A percentile compares a stretch with the other conserved stretches of the same genome.
Conservation (phyloP, 805 yeast genomes). For the Myxozyma sirexii region DNA sequence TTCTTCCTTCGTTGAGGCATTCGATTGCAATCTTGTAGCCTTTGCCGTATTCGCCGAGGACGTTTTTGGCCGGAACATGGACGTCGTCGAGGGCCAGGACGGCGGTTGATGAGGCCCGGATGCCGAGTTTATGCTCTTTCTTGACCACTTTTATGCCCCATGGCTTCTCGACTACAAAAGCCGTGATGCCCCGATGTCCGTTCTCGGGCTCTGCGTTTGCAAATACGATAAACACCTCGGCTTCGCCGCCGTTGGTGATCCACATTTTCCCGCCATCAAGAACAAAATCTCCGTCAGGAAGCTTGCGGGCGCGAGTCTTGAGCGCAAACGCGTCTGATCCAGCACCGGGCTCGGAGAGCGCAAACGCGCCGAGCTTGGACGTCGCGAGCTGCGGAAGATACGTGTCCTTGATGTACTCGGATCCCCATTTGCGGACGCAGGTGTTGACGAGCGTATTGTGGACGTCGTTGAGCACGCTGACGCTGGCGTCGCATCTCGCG, state of each 20-base stretch:
- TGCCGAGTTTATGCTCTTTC: conserved; percentile 51
- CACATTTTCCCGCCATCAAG: conserved; percentile 50
- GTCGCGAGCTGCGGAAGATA: conserved; percentile 48
- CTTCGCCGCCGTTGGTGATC: conserved; percentile 51
- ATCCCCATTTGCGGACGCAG: conserved; percentile 46
- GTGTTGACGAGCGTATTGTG: conserved; percentile 51
- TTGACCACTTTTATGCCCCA: conserved; percentile 49
- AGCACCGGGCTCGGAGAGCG: conserved; percentile 47
- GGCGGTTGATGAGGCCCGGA: conserved; percentile 50
- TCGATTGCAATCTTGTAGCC: conserved; percentile 52
- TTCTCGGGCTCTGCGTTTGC: conserved; percentile 48
- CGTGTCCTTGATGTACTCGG: conserved; percentile 43
- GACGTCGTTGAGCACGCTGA: conserved; percentile 50
- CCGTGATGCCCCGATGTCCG: conserved; percentile 52
- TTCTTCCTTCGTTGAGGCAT: conserved; percentile 50
- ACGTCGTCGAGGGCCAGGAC: conserved; percentile 48
- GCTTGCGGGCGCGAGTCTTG: conserved; percentile 45
- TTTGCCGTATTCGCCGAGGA: conserved; percentile 49
- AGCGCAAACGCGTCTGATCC: conserved; percentile 52
- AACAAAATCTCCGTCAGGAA: conserved; percentile 47
- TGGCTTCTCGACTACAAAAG: conserved; percentile 48
- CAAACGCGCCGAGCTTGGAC: conserved; percentile 46
- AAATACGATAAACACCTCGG: conserved; percentile 47
- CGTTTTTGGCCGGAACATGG: conserved; percentile 47
- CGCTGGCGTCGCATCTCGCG: conserved; percentile 50